Conservation (phyloP, 495 filamentous ascomycete species). For the Ramalina intermedia region DNA sequence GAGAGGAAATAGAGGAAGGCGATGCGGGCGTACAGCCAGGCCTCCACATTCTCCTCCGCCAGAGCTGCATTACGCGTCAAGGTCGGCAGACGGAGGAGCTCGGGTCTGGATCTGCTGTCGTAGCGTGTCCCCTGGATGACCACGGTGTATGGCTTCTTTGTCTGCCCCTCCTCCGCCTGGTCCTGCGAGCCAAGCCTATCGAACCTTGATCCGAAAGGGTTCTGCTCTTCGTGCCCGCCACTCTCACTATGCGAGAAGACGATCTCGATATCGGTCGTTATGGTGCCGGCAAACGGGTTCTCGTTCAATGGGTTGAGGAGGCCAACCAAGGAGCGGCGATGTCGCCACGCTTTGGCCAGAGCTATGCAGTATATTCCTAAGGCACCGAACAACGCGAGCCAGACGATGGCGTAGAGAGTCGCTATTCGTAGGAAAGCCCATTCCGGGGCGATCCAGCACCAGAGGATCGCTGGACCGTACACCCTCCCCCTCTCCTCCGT, state of each 20-base stretch:
- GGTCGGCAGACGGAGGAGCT: conserved; percentile 2
- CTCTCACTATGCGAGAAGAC: conserved; percentile 10
- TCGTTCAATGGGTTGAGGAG: conserved; percentile 24
- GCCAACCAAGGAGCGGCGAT: conserved; percentile 27
- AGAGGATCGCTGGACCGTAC: conserved; percentile 64
- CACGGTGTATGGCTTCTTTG: conserved; percentile 7
- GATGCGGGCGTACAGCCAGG: conserved; percentile 69
- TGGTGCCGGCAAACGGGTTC: conserved; percentile 35
- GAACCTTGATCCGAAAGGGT: conserved; percentile 15
- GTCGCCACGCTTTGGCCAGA: conserved; percentile 51
- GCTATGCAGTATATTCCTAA: conserved; percentile 60
- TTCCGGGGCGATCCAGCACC: conserved; percentile 63
- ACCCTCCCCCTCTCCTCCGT: conserved; percentile 33
- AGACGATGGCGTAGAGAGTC: conserved; percentile 69
- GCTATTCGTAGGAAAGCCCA: conserved; percentile 64
- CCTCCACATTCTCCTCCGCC: conserved; percentile 25
- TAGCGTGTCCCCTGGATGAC: conserved; percentile 4
- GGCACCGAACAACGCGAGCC: conserved; percentile 53
- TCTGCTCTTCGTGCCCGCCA: neutral
- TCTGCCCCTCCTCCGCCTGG: neutral
- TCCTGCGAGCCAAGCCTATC: conserved; percentile 2
- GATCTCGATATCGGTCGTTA: conserved; percentile 44
- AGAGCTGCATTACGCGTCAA: conserved; percentile 7
- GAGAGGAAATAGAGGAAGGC: conserved; percentile 71
- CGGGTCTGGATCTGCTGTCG: neutral